A percentile compares a stretch with the other conserved stretches of the same genome.
Conservation (phyloP, 164 flowering plant genomes). For the Kingdonia uniflora region DNA sequence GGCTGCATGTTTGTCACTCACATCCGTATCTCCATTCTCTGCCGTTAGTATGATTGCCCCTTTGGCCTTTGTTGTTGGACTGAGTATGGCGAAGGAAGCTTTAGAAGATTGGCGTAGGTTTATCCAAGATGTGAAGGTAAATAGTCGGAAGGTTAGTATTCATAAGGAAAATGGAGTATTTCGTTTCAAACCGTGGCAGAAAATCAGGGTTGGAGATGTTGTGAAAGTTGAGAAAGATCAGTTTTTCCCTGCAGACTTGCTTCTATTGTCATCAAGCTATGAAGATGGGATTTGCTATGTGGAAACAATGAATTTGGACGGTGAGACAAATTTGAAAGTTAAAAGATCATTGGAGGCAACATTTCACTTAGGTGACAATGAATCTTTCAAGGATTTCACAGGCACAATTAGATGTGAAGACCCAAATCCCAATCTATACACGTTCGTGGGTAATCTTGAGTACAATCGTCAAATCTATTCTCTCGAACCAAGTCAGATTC, state of each 20-base stretch:
- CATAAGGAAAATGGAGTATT: constrained; percentile 58
- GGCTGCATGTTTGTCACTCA: constrained; percentile 63
- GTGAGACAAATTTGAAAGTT: constrained; percentile 85
- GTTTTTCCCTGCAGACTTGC: constrained; percentile 83
- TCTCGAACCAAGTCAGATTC: constrained; percentile 75
- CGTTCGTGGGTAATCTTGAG: constrained; percentile 79
- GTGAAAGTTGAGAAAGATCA: constrained; percentile 82
- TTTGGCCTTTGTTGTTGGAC: constrained; percentile 82
- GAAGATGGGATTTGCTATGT: constrained; percentile 94
- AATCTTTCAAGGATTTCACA: constrained; percentile 44
- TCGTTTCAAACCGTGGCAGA: constrained; percentile 52
- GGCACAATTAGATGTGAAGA: constrained; percentile 72
- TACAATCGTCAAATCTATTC: constrained; percentile 52
- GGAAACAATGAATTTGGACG: constrained; percentile 94
- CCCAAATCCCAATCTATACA: constrained; percentile 78
- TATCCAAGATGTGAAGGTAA: constrained; percentile 83
- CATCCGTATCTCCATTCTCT: constrained; percentile 66
- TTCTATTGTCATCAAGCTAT: constrained; percentile 68
- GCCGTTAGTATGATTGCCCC: constrained; percentile 92
- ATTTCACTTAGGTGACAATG: constrained; percentile 43
- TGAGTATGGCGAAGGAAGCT: constrained; percentile 95
- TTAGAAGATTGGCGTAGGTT: constrained; percentile 90
- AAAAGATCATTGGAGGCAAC: constrained; percentile 73
- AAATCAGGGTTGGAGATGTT: constrained; percentile 68
- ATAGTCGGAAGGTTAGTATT: constrained; percentile 45